Conservation (phyloP, 176 grass and related monocot genomes). For the Tillandsia fasciculata region DNA sequence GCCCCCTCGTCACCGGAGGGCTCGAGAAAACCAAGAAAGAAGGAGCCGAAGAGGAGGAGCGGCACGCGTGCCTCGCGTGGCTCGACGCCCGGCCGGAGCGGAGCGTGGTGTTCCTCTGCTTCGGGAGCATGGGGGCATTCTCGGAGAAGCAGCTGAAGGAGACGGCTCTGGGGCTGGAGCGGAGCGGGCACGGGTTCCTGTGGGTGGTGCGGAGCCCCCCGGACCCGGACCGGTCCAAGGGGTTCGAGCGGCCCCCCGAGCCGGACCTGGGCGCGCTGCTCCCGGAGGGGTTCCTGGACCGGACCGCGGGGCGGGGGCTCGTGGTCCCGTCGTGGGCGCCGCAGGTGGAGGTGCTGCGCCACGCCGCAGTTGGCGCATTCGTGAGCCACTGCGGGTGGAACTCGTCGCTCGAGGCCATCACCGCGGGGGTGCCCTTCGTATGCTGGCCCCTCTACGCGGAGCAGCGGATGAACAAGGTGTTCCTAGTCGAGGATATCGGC, state of each 20-base stretch:
- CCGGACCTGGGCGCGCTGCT: constrained; percentile 12
- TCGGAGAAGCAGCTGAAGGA: constrained; percentile 15
- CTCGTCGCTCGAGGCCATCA: constrained; percentile 12
- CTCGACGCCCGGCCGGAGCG: constrained; percentile 10
- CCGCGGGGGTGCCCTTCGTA: constrained; percentile 6
- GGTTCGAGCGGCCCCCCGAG: too few relatives aligned
- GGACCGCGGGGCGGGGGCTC: too few relatives aligned
- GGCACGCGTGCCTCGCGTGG: constrained; percentile 15
- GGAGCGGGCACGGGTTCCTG: constrained; percentile 19
- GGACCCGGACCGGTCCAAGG: too few relatives aligned
- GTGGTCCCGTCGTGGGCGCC: too few relatives aligned
- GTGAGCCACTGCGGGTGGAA: constrained; percentile 26
- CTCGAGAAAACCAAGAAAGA: constrained; percentile 7
- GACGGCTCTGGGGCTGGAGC: constrained; percentile 17
- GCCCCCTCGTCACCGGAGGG: constrained; percentile 32
- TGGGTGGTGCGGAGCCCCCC: constrained; percentile 16
- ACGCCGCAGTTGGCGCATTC: constrained; percentile 17
- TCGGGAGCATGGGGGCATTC: constrained; percentile 20
- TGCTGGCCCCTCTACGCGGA: not conserved
- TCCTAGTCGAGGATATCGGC: too few relatives aligned
- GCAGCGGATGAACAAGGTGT: too few relatives aligned
- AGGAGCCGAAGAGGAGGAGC: not conserved
- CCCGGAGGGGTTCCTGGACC: constrained; percentile 27
- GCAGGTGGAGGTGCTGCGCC: constrained; percentile 3
- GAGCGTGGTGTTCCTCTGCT: constrained; percentile 23